Conservation (phyloP, 306 rosid species). For the Vicia faba region DNA sequence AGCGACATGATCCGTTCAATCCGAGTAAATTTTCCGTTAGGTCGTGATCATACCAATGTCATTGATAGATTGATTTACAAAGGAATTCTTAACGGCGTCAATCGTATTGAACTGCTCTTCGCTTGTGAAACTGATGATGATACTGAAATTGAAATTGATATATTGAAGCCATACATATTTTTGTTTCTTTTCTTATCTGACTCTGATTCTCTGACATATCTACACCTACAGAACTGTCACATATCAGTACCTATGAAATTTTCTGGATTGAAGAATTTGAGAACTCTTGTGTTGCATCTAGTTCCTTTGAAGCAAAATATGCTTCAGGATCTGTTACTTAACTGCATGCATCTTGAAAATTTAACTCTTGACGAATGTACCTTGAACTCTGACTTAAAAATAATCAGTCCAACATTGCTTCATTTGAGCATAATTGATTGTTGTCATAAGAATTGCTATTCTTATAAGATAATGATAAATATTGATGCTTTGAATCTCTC, state of each 20-base stretch:
- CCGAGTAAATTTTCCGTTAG: too few species aligned
- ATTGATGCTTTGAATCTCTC: not conserved
- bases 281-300: not conserved
- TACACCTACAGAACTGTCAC: not conserved
- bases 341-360: not conserved
- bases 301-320: not conserved
- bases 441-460: fast-evolving
- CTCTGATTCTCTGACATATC: not conserved
- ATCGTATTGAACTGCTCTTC: not conserved
- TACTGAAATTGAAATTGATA: not conserved
- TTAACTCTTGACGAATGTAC: not conserved
- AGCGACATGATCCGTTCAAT: too few species aligned
- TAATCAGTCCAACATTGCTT: not conserved
- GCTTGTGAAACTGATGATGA: not conserved
- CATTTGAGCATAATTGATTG: not conserved
- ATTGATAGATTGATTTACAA: too few species aligned
- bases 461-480: not conserved
- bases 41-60: too few species aligned
- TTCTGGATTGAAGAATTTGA: not conserved
- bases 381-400: not conserved
- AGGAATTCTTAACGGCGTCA: too few species aligned
- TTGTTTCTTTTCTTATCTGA: not conserved
- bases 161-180: not conserved
- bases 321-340: not conserved
- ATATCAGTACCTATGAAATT: not conserved